Base-by-base conservation (phyloP, 1,284 basidiomycete species). In the Grifola frondosa region DNA sequence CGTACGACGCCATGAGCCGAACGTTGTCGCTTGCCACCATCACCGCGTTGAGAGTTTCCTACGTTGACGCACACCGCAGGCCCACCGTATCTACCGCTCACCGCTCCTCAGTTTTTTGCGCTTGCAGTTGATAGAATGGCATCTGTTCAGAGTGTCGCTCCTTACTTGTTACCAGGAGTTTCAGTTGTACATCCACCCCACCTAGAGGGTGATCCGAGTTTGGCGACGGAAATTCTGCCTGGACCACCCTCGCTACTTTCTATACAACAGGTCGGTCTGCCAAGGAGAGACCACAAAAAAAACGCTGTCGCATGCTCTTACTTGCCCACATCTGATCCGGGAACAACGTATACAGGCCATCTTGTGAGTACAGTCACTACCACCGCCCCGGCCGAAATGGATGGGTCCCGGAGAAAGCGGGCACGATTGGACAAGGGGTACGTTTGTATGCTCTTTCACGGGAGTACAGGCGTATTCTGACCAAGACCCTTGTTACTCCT, bases 191-290 rank as follows among this genome's bases (percentile, higher is more conserved):
- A 87, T 59, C 87, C 85, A 56, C 68, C 81, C 55, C 83, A 88
- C 66, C 77, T 88, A 45, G 87, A 88, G 63, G 85, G 87, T 53
- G 84, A 89, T 70, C 66, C 81, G 46, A 72, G 73, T 55, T 73
- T 88, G 58, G 87, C 88, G 50, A 90, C 87, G 49, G 87, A 90
- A 74, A 85, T 90, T 68, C 75, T 90, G 52, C 88, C 88, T 61
- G 88, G 86, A 23, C 87, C 87, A 49, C 87, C 87, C 44, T 75
- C 84, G 53, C 63, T 87, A 52, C 70, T 75, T 49, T 79, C 83
- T 56, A 68, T 82, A 42, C 80, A 84, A 65, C 83, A 84, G 63
- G 68, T 75, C 50, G 64, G 51, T 35, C 34, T 70, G 47, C 73
- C 78, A 54, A 85, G 83, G 68, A 80, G 81, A 60, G 86, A 89